phyloP scores from a whole-genome alignment of 2,329 filamentous ascomycete genomes.

The Cladorrhinum sp. region DNA sequence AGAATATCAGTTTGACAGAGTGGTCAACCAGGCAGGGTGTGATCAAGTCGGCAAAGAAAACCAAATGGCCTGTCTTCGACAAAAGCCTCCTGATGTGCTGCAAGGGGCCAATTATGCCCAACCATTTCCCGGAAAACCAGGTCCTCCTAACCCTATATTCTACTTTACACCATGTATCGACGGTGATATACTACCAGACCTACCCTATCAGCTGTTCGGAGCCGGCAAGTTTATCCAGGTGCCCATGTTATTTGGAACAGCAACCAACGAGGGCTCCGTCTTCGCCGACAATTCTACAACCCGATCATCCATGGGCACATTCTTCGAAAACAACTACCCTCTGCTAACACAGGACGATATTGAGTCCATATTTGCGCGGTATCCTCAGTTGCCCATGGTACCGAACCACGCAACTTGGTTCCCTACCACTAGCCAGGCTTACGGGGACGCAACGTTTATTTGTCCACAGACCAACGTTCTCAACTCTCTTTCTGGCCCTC shows the following conservation, averaged over 20 bases:
- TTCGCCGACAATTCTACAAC: slow-evolving; percentile 42
- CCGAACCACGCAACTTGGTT: slow-evolving; percentile 44
- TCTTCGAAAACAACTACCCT: slow-evolving; percentile 49
- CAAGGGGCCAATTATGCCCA: slow-evolving; percentile 41
- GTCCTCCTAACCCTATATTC: slow-evolving; percentile 38
- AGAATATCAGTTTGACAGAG: slow-evolving; percentile 46
- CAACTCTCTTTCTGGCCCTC: slow-evolving; percentile 31
- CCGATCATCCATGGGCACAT: slow-evolving; percentile 35
- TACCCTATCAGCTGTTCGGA: slow-evolving; percentile 41
- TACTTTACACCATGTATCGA: slow-evolving; percentile 53
- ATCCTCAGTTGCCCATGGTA: slow-evolving; percentile 35
- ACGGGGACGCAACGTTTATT: slow-evolving; percentile 46
- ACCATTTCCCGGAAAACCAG: slow-evolving; percentile 38
- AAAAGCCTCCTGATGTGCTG: slow-evolving; percentile 33
- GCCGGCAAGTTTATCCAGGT: slow-evolving; percentile 42
- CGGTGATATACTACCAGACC: slow-evolving; percentile 43
- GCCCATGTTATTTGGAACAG: slow-evolving; percentile 45
- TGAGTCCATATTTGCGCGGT: slow-evolving; percentile 36
- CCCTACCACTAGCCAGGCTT: slow-evolving; percentile 40
- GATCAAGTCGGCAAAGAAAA: slow-evolving; percentile 23
- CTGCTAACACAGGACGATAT: slow-evolving; percentile 37
- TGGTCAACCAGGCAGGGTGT: slow-evolving; percentile 38
- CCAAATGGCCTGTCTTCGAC: slow-evolving; percentile 43
- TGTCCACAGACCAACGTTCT: slow-evolving; percentile 43
- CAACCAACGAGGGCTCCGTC: slow-evolving; percentile 46